Evolutionary conservation across 148 eudicot species (phyloP).

Genomic region (Hydrangea macrophylla): DNA sequence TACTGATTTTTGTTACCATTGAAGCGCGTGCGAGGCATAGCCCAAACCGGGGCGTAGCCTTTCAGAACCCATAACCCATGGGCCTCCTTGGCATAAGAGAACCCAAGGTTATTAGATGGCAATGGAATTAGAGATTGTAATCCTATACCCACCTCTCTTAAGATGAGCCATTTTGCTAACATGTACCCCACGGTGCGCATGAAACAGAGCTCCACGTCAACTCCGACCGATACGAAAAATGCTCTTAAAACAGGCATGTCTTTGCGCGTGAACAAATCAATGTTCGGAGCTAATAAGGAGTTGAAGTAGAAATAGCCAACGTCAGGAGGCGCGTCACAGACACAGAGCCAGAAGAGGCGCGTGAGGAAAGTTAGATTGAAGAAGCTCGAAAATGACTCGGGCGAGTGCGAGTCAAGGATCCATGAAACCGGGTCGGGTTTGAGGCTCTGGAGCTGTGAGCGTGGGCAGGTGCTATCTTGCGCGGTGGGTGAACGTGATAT

Average conservation of each 20-base stretch:
- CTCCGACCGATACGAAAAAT: slow-evolving; percentile 51
- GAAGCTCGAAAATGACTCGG: slow-evolving; percentile 70
- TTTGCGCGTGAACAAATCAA: slow-evolving; percentile 44
- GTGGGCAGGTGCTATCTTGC: slow-evolving; percentile 38
- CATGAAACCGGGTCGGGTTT: slow-evolving; percentile 56
- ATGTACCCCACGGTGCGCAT: slow-evolving; percentile 85
- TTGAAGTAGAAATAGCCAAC: slow-evolving; percentile 75
- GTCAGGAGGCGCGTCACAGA: slow-evolving; percentile 60
- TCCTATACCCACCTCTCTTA: slow-evolving; percentile 61
- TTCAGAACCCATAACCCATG: slow-evolving; percentile 75
- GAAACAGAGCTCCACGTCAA: slow-evolving; percentile 66
- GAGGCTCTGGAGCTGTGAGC: slow-evolving; percentile 39
- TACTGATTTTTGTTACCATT: slow-evolving; percentile 11
- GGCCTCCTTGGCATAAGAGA: slow-evolving; percentile 69
- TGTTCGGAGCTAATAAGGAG: slow-evolving; percentile 55
- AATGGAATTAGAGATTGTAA: slow-evolving; percentile 36
- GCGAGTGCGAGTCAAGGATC: slow-evolving; percentile 67
- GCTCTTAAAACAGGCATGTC: slow-evolving; percentile 45
- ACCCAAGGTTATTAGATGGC: slow-evolving; percentile 37
- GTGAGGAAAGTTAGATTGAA: slow-evolving; percentile 58
- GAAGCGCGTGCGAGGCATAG: slow-evolving; percentile 42
- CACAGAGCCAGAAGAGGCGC: slow-evolving; percentile 79
- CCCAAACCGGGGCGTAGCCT: slow-evolving; percentile 62
- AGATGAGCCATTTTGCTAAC: slow-evolving; percentile 67
- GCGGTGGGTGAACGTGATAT: slow-evolving; percentile 54